These are phyloP conservation scores for Rhizophagus clarus DNA, from an alignment of 192 early-diverging fungal species.

Conservation along the genomic window DNA sequence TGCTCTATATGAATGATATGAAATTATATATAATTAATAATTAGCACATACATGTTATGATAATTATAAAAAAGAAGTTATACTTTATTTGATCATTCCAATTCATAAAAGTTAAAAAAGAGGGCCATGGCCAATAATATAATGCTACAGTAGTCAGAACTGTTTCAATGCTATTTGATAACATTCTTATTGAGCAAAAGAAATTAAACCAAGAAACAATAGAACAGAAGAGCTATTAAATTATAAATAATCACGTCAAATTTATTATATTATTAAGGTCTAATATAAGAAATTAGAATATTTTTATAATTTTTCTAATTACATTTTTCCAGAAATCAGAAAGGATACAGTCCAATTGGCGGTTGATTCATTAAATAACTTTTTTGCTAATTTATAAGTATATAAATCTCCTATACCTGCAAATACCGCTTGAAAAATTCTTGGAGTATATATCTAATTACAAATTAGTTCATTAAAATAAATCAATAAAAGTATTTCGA, in stretches of 20 bases:
- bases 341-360: conserved; percentile 66
- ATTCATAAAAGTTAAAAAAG: not conserved
- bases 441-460: conserved; percentile 69
- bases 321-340: not conserved
- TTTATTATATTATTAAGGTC: not conserved
- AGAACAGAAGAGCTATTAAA: conserved; percentile 53
- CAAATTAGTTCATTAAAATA: not conserved
- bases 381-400: conserved; percentile 70
- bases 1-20: conserved; percentile 2
- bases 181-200: conserved; percentile 52
- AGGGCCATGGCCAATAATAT: conserved; percentile 82
- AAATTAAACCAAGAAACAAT: conserved; percentile 63
- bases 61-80: not conserved
- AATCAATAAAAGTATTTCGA: not conserved
- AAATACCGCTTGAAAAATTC: conserved; percentile 73
- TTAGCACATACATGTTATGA: not conserved
- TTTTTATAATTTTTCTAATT: conserved; percentile 8
- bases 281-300: too few species aligned
- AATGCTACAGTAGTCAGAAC: conserved; percentile 73
- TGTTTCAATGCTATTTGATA: conserved; percentile 75
- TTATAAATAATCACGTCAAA: not conserved
- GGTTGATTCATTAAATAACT: conserved; percentile 57
- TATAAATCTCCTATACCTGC: conserved; percentile 73
- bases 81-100: conserved; percentile 13
- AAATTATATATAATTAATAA: not conserved